Base-by-base conservation (phyloP, 2,329 filamentous ascomycete species). In the Periconia sp. region DNA sequence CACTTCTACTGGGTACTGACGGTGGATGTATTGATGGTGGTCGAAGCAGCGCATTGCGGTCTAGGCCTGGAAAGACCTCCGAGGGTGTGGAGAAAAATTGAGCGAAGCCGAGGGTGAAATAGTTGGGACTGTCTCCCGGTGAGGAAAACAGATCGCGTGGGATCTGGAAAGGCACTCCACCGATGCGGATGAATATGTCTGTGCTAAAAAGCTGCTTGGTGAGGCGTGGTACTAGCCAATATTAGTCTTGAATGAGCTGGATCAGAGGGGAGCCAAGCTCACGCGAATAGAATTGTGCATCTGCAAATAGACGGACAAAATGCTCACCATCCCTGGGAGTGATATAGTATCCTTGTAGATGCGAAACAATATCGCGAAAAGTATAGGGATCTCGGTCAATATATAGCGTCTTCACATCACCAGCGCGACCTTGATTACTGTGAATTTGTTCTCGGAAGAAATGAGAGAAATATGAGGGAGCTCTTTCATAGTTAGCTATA, bases 381-480 rank as follows among this genome's bases (percentile, higher is more conserved):
- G 92, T 97, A 14, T 81, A 81, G 0, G 93, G 92, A 74, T 97
- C 93, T 56, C 93, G 88, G 74, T 97, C 93, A 67, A 97, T 97
- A 76, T 97, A 97, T 7, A 97, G 81, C 0, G 93, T 96, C 61
- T 89, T 86, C 54, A 96, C 75, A 49, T 76, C 78, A 41, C 75
- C 74, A 51, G 85, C 81, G 54, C 83, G 83, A 52, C 82, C 81
- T 55, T 85, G 82, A 46, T 83, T 87, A 61, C 80, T 77, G 53
- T 84, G 82, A 41, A 97, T 76, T 76, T 97, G 92, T 65, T 90
- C 90, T 62, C 87, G 82, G 74, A 97, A 97, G 78, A 94, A 97
- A 63, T 91, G 88, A 18, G 93, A 96, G 76, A 97, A 97, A 74
- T 97, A 97, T 47, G 92, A 97, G 54, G 93, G 93, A 67, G 92